Conservation (phyloP, 192 early-diverging fungal genomes). For the Geranomyces michiganensis region DNA sequence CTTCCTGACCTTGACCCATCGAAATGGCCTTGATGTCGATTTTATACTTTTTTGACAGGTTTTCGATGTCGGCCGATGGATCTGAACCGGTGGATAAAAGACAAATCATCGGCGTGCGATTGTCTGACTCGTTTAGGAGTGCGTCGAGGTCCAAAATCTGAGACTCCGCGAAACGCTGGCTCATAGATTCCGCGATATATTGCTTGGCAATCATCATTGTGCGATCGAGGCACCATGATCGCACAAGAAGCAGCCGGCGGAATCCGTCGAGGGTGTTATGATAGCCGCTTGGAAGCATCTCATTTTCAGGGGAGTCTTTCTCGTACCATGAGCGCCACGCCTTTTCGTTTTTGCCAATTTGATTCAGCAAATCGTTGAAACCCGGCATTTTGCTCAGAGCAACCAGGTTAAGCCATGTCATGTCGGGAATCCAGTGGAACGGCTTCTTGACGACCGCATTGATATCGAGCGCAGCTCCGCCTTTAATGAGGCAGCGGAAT, state of each 20-base stretch:
- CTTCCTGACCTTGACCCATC: constrained; percentile 72
- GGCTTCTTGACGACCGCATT: constrained; percentile 68
- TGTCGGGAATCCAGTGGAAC: constrained; percentile 71
- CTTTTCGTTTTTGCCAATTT: constrained; percentile 71
- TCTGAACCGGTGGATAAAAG: constrained; percentile 65
- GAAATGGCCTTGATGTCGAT: constrained; percentile 71
- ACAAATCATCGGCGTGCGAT: constrained; percentile 70
- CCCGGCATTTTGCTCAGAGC: constrained; percentile 66
- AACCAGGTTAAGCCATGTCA: constrained; percentile 68
- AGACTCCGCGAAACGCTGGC: constrained; percentile 58
- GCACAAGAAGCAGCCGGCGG: constrained; percentile 57
- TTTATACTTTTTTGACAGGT: constrained; percentile 65
- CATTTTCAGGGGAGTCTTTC: constrained; percentile 68
- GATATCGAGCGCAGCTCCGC: constrained; percentile 68
- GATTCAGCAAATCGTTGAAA: constrained; percentile 66
- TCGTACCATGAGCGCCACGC: constrained; percentile 68
- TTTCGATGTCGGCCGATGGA: constrained; percentile 69
- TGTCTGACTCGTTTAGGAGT: constrained; percentile 59
- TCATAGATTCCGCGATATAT: constrained; percentile 62
- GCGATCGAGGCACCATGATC: constrained; percentile 67
- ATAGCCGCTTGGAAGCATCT: constrained; percentile 61
- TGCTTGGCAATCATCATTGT: constrained; percentile 69
- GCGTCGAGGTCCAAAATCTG: constrained; percentile 68
- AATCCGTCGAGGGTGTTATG: constrained; percentile 64
- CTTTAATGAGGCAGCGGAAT: constrained; percentile 67